These are phyloP conservation scores for Nitzschia inconspicua DNA, from an alignment of 108 stramenopile species.

Conservation along the genomic window DNA sequence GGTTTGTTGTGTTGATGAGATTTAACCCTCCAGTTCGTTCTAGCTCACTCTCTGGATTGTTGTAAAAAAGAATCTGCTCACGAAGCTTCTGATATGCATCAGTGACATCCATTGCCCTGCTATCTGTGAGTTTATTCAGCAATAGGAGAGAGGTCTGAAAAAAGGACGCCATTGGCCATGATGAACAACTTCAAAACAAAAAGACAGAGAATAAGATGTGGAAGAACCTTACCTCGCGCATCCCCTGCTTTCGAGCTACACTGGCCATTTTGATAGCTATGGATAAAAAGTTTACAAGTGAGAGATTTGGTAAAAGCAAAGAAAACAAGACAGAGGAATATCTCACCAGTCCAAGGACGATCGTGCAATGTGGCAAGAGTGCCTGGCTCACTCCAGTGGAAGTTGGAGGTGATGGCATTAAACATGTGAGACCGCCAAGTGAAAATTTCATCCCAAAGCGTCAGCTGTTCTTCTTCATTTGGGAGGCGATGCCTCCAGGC, in stretches of 20 bases:
- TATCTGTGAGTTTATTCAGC: constrained; percentile 54
- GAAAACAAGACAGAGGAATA: background rate
- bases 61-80: constrained; percentile 88
- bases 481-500: constrained; percentile 94
- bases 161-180: background rate
- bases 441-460: constrained; percentile 90
- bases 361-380: constrained; percentile 89
- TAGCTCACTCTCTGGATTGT: constrained; percentile 49
- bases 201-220: background rate
- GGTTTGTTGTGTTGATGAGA: constrained; percentile 91
- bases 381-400: constrained; percentile 76
- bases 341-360: constrained; percentile 77
- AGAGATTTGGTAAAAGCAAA: background rate
- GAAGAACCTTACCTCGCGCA: constrained; percentile 49
- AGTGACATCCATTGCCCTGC: constrained; percentile 75
- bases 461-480: constrained; percentile 79
- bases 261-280: constrained; percentile 73
- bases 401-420: constrained; percentile 70
- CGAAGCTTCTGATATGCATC: constrained; percentile 91
- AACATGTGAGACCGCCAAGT: constrained; percentile 88
- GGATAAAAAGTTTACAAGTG: background rate
- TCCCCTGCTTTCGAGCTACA: constrained; percentile 85
- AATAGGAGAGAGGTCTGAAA: constrained; percentile 48
- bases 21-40: constrained; percentile 85
- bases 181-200: background rate